Evolutionary conservation across 2,329 filamentous ascomycete species (phyloP), one percentile per base, ranked within the genome.

Genomic region (Colletotrichum euphorbiae): DNA sequence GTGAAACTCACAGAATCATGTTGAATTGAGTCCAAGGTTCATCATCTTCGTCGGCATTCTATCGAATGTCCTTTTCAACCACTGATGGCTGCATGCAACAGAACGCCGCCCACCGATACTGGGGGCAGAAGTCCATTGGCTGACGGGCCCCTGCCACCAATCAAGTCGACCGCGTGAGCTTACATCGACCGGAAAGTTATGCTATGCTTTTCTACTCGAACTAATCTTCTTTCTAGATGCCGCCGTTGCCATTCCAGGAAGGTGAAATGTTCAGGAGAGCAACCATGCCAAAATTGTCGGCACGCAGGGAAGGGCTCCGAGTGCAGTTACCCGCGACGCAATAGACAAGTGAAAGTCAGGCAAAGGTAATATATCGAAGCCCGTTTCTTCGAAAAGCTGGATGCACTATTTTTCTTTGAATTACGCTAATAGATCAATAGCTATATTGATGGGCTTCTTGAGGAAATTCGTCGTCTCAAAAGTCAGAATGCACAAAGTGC

Each of bases 251-350:
- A 73, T 62, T 70, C 77, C 1, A 72, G 77, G 9, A 79, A 78
- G 60, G 76, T 79, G 8, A 79, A 77, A 55, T 79, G 77, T 40
- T 77, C 76, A 1, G 77, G 77, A 1, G 76, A 75, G 1, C 71
- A 73, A 15, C 77, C 77, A 2, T 79, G 77, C 45, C 70, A 73
- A 11, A 78, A 77, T 52, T 79, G 77, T 54, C 69, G 67, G 28
- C 75, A 77, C 61, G 73, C 76, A 6, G 75, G 73, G 4, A 75
- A 75, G 59, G 74, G 72, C 12, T 56, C 71, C 2, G 76, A 78
- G 15, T 79, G 77, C 48, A 72, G 72, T 6, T 79, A 79, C 70
- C 77, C 77, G 6, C 72, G 75, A 6, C 77, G 77, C 57, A 75
- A 77, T 38, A 73, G 75, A 2, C 70, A 78, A 31, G 72, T 78